Evolutionary conservation across 2,329 filamentous ascomycete species (phyloP).

Genomic region (Alternaria angustiovoidea): DNA sequence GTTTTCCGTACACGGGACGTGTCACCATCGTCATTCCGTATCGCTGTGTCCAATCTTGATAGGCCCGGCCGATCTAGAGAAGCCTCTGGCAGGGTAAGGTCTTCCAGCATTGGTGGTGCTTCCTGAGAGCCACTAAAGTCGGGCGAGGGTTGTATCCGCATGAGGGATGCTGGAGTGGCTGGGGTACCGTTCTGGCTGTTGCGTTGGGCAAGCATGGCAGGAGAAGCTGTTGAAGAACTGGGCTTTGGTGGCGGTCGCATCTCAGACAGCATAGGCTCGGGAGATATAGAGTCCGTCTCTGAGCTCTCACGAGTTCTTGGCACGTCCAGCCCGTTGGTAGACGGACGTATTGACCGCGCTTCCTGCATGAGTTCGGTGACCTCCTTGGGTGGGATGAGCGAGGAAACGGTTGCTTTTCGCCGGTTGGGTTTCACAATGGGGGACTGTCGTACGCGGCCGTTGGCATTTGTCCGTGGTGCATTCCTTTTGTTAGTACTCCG

Average conservation of each 20-base stretch:
- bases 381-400: slow-evolving; percentile 57
- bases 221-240: slow-evolving; percentile 71
- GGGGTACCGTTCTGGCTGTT: slow-evolving; percentile 43
- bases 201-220: slow-evolving; percentile 65
- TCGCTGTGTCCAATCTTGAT: slow-evolving; percentile 60
- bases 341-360: slow-evolving; percentile 36
- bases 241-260: slow-evolving; percentile 71
- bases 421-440: slow-evolving; percentile 73
- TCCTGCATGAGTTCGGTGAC: slow-evolving; percentile 53
- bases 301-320: slow-evolving; percentile 51
- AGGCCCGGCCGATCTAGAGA: slow-evolving; percentile 61
- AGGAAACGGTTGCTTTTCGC: slow-evolving; percentile 56
- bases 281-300: slow-evolving; percentile 59
- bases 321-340: slow-evolving; percentile 34
- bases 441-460: slow-evolving; percentile 69
- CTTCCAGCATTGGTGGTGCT: slow-evolving; percentile 59
- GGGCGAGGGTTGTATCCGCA: slow-evolving; percentile 61
- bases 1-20: slow-evolving; percentile 71
- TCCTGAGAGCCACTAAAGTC: slow-evolving; percentile 36
- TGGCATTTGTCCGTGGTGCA: slow-evolving; percentile 58
- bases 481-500: slow-evolving; percentile 57
- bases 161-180: slow-evolving; percentile 86
- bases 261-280: slow-evolving; percentile 57
- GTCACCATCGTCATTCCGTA: slow-evolving; percentile 57
- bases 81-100: slow-evolving; percentile 75